Conservation (phyloP, 2,329 filamentous ascomycete genomes). For the Aspergillus transmontanensis region DNA sequence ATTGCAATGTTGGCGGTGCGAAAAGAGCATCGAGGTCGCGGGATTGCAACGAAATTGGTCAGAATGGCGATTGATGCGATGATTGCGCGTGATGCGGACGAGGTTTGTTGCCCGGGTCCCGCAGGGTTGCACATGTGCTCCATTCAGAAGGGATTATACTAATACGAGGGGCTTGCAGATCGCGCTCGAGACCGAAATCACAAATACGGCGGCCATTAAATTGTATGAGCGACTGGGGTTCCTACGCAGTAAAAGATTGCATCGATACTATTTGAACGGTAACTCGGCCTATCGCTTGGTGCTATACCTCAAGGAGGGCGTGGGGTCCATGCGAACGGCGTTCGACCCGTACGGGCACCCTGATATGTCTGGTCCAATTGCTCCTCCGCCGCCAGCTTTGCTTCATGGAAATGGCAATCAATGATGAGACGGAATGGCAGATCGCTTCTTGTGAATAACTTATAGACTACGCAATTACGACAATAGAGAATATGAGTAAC, state of each 20-base stretch:
- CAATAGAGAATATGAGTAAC: slow-evolving; percentile 15
- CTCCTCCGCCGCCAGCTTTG: slow-evolving; percentile 20
- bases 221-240: slow-evolving; percentile 94
- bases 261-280: slow-evolving; percentile 94
- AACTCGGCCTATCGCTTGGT: slow-evolving; percentile 91
- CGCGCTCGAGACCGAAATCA: slow-evolving; percentile 93
- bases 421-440: slow-evolving; percentile 1
- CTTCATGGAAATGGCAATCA: slow-evolving; percentile 28
- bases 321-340: slow-evolving; percentile 45
- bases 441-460: background rate
- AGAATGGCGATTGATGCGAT: slow-evolving; percentile 88
- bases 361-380: slow-evolving; percentile 15
- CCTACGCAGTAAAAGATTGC: slow-evolving; percentile 84
- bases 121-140: background rate
- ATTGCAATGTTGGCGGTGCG: slow-evolving; percentile 98
- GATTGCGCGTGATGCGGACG: slow-evolving; percentile 80
- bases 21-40: slow-evolving; percentile 75
- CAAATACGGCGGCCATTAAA: slow-evolving; percentile 84
- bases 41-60: slow-evolving; percentile 88
- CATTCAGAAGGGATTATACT: background rate
- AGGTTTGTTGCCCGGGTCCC: slow-evolving; percentile 51
- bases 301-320: slow-evolving; percentile 70
- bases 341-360: slow-evolving; percentile 36
- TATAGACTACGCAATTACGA: slow-evolving; percentile 7
- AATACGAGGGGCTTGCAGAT: slow-evolving; percentile 52